phyloP scores from a whole-genome alignment of 225 moss, liverwort and hornwort genomes.

The Rhytidiadelphus loreus region DNA sequence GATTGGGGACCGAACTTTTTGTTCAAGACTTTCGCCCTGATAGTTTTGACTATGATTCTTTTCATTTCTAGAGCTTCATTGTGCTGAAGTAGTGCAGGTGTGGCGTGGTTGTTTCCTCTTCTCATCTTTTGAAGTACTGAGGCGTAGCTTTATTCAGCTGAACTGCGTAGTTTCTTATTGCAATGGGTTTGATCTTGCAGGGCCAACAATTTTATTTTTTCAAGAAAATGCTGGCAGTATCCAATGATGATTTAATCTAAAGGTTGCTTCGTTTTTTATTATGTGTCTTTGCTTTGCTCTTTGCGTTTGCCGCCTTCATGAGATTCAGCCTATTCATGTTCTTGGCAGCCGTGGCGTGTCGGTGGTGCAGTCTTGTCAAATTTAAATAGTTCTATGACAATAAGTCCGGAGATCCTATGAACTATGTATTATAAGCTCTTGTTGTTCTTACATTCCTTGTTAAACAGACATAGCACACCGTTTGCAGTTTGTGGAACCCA shows the following conservation, averaged over 20 bases:
- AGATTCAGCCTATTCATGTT: not conserved
- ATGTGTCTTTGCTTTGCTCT: not conserved
- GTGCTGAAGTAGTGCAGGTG: not conserved
- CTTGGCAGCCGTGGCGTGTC: not conserved
- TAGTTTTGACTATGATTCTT: not conserved
- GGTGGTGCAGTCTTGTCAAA: not conserved
- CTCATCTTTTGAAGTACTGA: not conserved
- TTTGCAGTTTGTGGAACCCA: slow-evolving; percentile 68
- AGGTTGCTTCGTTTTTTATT: not conserved
- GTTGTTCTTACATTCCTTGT: slow-evolving; percentile 12
- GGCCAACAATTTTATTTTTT: slow-evolving; percentile 83
- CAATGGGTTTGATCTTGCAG: slow-evolving; percentile 38
- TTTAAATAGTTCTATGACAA: not conserved
- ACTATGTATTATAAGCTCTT: not conserved
- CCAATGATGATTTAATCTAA: slow-evolving; percentile 11
- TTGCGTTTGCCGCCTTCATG: not conserved
- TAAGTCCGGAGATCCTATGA: not conserved
- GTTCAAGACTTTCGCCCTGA: not conserved
- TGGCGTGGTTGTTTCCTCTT: not conserved
- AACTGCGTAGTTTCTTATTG: not conserved
- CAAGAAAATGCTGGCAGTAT: slow-evolving; percentile 99
- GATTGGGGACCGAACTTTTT: not conserved
- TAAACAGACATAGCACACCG: slow-evolving; percentile 84
- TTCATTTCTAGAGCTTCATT: not conserved
- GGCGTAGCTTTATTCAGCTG: not conserved